Evolutionary conservation across 2,329 filamentous ascomycete genomes (phyloP), one percentile per base, ranked within the genome.

Genomic region (Trichoderma breve): DNA sequence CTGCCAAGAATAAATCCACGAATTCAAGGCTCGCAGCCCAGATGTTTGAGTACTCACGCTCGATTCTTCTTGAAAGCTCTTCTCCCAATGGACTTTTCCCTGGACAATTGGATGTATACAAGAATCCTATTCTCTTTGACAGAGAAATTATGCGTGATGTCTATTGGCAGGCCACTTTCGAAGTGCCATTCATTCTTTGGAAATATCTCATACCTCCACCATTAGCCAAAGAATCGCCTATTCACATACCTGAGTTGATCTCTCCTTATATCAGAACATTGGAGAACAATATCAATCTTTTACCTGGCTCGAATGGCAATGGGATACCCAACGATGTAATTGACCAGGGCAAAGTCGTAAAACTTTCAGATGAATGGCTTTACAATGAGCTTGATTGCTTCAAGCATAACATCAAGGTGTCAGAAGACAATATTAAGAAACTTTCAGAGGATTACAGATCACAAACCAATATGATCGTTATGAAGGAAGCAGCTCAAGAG

Each of bases 191-290:
- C 2, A 24, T 64, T 15, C 26, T 64, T 9, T 34, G 62, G 62
- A 64, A 32, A 24, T 24, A 11, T 21, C 1, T 0, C 4, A 15
- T 6, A 3, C n/a, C 7, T 14, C 8, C 4, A 2, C 18, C 4
- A 39, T 1, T 2, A 18, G 15, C 0, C 0, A 8, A 0, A 1
- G 15, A 2, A 39, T 39, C 36, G 0, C 6, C 36, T 18, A 18
- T 39, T 39, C 0, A 2, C 36, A 7, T 3, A 18, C 3, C 15
- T 39, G 36, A 18, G 14, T 8, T 15, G 0, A 18, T 3, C 14
- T 39, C 6, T 39, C 8, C 15, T 18, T 15, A 39, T 39, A 8
- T 2, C 36, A 18, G 6, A 39, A 2, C 0, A 18, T 39, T 39
- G 36, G 36, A 39, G 36, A 39, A 8, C 2, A 8, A 8, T 2